Evolutionary conservation across 192 early-diverging fungal species (phyloP).

Genomic region (Pilobolus umbonatus): DNA sequence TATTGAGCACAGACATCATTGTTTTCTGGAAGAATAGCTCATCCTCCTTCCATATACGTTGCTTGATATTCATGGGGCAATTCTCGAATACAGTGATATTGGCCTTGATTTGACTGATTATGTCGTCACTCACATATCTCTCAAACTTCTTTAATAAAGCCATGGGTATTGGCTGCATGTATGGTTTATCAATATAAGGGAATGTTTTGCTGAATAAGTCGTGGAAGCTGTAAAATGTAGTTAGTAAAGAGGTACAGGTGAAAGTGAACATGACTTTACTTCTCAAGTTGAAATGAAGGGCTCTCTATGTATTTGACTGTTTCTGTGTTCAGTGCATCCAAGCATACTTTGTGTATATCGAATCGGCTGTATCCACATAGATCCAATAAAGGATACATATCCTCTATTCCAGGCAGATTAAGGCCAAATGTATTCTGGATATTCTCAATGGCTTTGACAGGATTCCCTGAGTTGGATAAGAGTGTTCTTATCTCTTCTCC

Average conservation of each 20-base stretch:
- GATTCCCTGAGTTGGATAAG: constrained; percentile 31
- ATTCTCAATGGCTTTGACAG: constrained; percentile 24
- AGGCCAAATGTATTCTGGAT: constrained; percentile 31
- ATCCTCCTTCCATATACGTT: constrained; percentile 41
- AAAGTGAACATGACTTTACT: constrained; percentile 13
- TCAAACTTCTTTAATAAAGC: constrained; percentile 44
- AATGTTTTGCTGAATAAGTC: constrained; percentile 38
- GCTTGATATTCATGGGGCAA: constrained; percentile 38
- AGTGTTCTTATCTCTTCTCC: constrained; percentile 25
- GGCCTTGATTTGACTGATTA: constrained; percentile 21
- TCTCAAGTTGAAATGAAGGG: constrained; percentile 15
- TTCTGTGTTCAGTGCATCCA: constrained; percentile 42
- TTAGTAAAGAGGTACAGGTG: neutral
- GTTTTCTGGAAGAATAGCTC: constrained; percentile 34
- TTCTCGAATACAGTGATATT: constrained; percentile 29
- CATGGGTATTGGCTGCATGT: constrained; percentile 48
- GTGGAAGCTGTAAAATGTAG: constrained; percentile 30
- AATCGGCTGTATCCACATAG: constrained; percentile 40
- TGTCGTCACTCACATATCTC: constrained; percentile 31
- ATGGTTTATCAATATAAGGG: constrained; percentile 43
- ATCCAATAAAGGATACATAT: constrained; percentile 48
- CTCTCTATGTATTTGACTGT: constrained; percentile 36
- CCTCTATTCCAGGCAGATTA: constrained; percentile 35
- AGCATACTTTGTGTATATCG: constrained; percentile 42
- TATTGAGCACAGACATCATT: constrained; percentile 27